Base-by-base conservation (phyloP, 1,284 basidiomycete species). In the Xerocomus cyaneibrunnescens region DNA sequence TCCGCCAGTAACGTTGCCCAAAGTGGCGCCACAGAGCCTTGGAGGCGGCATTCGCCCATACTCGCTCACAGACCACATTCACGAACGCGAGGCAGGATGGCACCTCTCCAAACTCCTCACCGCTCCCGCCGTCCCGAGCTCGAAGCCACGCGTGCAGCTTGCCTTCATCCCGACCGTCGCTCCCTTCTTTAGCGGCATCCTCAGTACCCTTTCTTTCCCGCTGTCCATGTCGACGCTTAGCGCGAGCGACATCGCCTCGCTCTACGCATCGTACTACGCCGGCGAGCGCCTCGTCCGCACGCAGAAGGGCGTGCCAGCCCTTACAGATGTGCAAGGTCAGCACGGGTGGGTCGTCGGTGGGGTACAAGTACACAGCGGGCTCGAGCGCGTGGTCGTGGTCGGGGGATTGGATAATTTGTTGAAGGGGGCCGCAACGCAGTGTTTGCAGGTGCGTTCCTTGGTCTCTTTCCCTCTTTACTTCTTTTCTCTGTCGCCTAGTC, bases 381-480 rank as follows among this genome's bases (percentile, higher is more conserved):
- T 92, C 1, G 89, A 92, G 64, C 77, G 96, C 40, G 96, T 91
- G 3, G 96, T 99, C 16, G 83, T 98, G 7, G 93, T 97, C 12
- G 94, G 92, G 50, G 92, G 93, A 0, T 72, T 99, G 59, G 97
- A 99, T 70, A 99, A 99, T 74, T 73, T 99, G 53, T 78, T 99
- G 56, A 99, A 99, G 72, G 96, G 96, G 10, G 97, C 96, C 42
- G 96, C 96, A 7, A 99, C 96, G 17, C 97, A 99, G 73, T 98
- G 95, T 71, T 67, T 99, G 54, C 94, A 95, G 79, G 91, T 92
- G 52, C 36, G 84, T 68, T 12, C 14, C 25, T 0, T 4, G 0
- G 9, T 21, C 12, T 38, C 10, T 37, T 14, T 31, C 3, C 10
- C 16, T 42, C 22, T 32, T 30, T 61, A 25, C 4, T 23, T 31